Conservation (phyloP, 139 green algal species). For the Chlorella sp. region DNA sequence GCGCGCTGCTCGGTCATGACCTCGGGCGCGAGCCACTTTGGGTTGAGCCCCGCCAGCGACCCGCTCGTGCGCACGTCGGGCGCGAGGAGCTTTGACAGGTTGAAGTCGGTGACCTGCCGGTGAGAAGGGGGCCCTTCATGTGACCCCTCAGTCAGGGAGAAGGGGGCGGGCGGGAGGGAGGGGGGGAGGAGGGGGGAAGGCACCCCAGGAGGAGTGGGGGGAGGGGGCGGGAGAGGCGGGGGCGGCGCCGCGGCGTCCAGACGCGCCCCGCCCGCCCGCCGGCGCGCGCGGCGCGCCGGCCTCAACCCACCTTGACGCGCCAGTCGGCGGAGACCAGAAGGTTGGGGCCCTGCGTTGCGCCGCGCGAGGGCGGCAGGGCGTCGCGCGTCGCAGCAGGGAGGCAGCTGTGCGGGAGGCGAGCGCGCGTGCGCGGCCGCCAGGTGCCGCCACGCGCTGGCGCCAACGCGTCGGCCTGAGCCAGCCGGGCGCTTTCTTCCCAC, state of each 20-base stretch:
- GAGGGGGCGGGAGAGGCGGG: background rate
- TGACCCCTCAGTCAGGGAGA: too few relatives aligned
- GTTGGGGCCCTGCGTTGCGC: slow-evolving; percentile 38
- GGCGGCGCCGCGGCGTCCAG: background rate
- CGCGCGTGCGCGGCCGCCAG: background rate
- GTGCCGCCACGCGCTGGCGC: background rate
- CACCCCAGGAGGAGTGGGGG: background rate
- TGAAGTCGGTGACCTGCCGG: slow-evolving; percentile 47
- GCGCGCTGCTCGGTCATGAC: slow-evolving; percentile 47
- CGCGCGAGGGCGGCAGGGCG: background rate
- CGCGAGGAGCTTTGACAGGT: slow-evolving; percentile 44
- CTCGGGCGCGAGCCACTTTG: slow-evolving; percentile 59
- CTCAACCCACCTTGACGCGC: slow-evolving; percentile 39
- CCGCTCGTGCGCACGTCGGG: slow-evolving; percentile 5
- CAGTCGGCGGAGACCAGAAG: slow-evolving; percentile 53
- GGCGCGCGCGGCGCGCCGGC: background rate
- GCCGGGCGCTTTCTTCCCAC: background rate
- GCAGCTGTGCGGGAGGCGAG: background rate
- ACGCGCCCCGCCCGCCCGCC: background rate
- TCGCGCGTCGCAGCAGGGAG: background rate
- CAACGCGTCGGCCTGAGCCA: background rate
- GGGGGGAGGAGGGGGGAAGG: too few relatives aligned
- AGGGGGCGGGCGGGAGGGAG: too few relatives aligned
- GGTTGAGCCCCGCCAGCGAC: too few relatives aligned
- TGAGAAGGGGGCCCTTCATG: too few relatives aligned